Base-by-base conservation (phyloP, 2,329 filamentous ascomycete genomes). In the Zopfia rhizophila region DNA sequence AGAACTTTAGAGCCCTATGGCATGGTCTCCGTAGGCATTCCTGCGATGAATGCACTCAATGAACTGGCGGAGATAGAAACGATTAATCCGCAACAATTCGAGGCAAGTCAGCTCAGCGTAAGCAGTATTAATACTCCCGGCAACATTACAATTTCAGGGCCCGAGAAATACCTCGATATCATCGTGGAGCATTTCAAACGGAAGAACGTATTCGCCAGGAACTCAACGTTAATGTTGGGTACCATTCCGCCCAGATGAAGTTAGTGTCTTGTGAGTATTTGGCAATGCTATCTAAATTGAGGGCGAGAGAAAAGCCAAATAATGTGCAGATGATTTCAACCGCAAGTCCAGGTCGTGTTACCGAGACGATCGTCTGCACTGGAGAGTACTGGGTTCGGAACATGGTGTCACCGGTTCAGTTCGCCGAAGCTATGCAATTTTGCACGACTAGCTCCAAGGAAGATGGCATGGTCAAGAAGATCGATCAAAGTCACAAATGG, bases 71-170 rank as follows among this genome's bases (percentile, higher is more conserved):
- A 36, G 12, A 18, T 13, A 18, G 11, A 18, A 36, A 18, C 7
- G 11, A 10, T 6, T 14, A 10, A 13, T 18, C 17, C 32, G 17
- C 32, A n/a, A 27, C 8, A n/a, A 24, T 14, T 47, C 12, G 56
- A 12, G 50, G 48, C 24, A 65, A 65, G 44, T 39, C 27, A 21
- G 39, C 14, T 58, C 47, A 21, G 7, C 63, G 71, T 2, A 38
- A 51, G 1, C 73, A 60, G 55, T 28, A 53, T 61, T 28, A 81
- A 81, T 52, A 70, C 68, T 19, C 69, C 75, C 0, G 37, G 49
- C 0, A 75, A 70, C 24, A 60, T 78, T 1, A 81, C 78, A 0
- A 27, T 79, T 0, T 78, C 76, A 6, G 78, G 78, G 0, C 72
- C 78, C 43, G 44, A 31, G 3, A 52, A 68, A 47, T 64, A 62